Evolutionary conservation across 345 rosid species (phyloP).

Genomic region (Arabidopsis arenosa): DNA sequence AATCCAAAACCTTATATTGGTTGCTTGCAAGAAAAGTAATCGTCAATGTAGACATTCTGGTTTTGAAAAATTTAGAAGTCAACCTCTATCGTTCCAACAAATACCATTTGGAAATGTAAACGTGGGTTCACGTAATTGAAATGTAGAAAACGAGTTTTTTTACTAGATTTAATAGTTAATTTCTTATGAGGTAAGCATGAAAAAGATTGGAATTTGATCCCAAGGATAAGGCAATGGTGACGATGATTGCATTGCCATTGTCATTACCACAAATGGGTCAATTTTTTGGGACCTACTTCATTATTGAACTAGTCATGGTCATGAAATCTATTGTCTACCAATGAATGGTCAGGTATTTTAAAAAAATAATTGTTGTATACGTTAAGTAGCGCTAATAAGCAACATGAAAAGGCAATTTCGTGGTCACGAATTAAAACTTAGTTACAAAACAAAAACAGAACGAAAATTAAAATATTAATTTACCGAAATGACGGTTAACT

Average conservation of each 20-base stretch:
- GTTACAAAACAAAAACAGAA: background rate
- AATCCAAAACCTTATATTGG: background rate
- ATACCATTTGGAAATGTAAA: background rate
- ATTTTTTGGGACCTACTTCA: conserved; percentile 31
- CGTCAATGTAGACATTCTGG: no score
- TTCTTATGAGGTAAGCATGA: background rate
- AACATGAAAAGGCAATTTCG: conserved; percentile 13
- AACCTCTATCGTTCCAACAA: no score
- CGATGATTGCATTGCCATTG: background rate
- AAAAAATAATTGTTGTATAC: background rate
- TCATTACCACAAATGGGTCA: conserved; percentile 17
- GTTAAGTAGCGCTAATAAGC: conserved; percentile 7
- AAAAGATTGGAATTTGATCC: background rate
- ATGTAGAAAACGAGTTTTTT: conserved; percentile 22
- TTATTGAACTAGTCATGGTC: conserved; percentile 13
- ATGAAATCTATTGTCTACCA: conserved; percentile 18
- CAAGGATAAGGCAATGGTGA: background rate
- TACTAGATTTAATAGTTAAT: background rate
- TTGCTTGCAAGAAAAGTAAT: conserved; percentile 29
- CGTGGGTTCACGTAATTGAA: conserved; percentile 10
- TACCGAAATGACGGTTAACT: background rate
- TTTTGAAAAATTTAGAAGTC: no score
- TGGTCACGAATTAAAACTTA: background rate
- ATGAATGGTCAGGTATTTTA: background rate
- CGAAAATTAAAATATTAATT: background rate